Evolutionary conservation across 306 rosid species (phyloP).

Genomic region (Carpinus viminea): DNA sequence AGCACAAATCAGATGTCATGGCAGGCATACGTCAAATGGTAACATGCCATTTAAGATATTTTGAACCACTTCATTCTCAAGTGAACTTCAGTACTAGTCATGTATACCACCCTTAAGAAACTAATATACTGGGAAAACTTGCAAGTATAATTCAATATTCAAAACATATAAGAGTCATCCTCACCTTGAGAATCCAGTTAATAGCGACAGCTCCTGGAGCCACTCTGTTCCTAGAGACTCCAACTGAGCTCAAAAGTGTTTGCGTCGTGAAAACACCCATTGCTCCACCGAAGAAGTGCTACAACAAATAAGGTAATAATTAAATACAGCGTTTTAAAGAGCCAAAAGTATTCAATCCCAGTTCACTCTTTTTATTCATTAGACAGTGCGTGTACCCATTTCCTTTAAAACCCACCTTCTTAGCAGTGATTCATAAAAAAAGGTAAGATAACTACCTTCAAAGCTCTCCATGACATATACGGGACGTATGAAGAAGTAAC

Average conservation of each 20-base stretch:
- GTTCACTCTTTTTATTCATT: background rate
- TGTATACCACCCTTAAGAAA: background rate
- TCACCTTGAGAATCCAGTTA: slow-evolving; percentile 97
- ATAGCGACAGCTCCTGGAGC: slow-evolving; percentile 88
- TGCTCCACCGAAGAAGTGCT: slow-evolving; percentile 99
- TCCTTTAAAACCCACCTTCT: background rate
- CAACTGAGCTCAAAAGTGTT: slow-evolving; percentile 86
- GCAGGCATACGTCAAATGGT: background rate
- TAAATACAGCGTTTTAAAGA: background rate
- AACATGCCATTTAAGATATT: background rate
- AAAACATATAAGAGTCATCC: background rate
- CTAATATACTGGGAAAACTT: background rate
- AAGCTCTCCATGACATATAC: slow-evolving; percentile 95
- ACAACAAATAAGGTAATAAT: slow-evolving; percentile 9
- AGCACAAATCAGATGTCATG: background rate
- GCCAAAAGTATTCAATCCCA: background rate
- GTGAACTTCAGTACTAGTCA: background rate
- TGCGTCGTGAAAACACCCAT: slow-evolving; percentile 99
- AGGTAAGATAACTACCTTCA: slow-evolving; percentile 54
- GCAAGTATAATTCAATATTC: background rate
- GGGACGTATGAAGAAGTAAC: slow-evolving; percentile 93
- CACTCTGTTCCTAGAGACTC: slow-evolving; percentile 70
- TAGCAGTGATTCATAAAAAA: background rate
- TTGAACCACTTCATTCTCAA: background rate
- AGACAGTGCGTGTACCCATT: background rate